Evolutionary conservation across 2,329 filamentous ascomycete genomes (phyloP), one percentile per base, ranked within the genome.

Genomic region (Fulvia fulva): DNA sequence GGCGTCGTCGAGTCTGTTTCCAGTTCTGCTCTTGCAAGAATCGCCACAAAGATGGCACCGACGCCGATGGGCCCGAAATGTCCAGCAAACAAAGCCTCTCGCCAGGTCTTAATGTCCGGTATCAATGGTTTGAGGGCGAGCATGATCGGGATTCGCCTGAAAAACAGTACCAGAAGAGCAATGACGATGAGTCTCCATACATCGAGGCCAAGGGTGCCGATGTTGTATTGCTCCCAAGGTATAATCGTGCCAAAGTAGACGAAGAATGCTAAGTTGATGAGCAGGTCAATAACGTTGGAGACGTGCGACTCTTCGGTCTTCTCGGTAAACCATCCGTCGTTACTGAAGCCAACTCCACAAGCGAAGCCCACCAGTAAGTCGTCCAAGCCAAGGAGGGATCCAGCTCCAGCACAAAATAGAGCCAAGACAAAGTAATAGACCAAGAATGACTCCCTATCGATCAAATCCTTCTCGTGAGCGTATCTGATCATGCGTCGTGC

Each of bases 261-360:
- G 74, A 99, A 99, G 75, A 97, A 99, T 2, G 93, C 84, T 85
- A 99, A 83, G 75, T 99, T 99, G 78, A 99, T 87, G 61, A 99
- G 80, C 73, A 99, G 76, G 80, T 99, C 94, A 70, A 99, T 99
- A 72, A 99, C 94, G 84, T 99, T 97, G 74, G 93, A 97, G 9
- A 99, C 94, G 73, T 97, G 94, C 0, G 94, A 93, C 75, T 99
- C 94, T 72, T 99, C 94, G 0, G 94, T 99, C 80, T 97, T 97
- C 71, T 97, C 90, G 16, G 90, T 89, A 69, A 99, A 99, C 94
- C 94, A 99, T 65, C 94, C 94, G 71, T 99, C 94, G 74, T 99
- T 99, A 67, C 92, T 97, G 79, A 99, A 99, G 55, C 94, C 94
- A n/a, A 99, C 94, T 58, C 94, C 94, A 56, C 90, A 91, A 14